Evolutionary conservation across 768 basidiomycete species (phyloP).

Genomic region (Termitomyces sp.): DNA sequence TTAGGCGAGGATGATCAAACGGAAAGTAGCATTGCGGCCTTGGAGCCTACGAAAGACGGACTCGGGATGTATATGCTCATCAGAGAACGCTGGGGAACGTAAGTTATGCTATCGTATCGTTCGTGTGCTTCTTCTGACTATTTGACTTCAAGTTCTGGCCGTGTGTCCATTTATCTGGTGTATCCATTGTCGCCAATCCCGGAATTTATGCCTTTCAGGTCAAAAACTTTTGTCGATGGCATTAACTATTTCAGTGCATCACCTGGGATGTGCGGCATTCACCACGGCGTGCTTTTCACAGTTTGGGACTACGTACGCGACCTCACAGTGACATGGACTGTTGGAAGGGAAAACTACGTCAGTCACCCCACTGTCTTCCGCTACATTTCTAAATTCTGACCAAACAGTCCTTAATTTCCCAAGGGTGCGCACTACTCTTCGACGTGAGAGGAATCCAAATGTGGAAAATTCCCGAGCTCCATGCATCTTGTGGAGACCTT

Average conservation of each 20-base stretch:
- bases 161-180: neutral
- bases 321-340: conserved; percentile 3
- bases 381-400: neutral
- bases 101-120: neutral
- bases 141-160: neutral
- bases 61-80: conserved; percentile 1
- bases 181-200: neutral
- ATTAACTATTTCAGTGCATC: conserved; percentile 3
- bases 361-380: neutral
- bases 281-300: neutral
- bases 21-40: conserved; percentile 1
- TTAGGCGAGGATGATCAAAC: conserved; percentile 2
- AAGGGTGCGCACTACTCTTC: conserved; percentile 5
- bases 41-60: conserved; percentile 2
- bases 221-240: neutral
- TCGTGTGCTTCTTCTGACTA: neutral
- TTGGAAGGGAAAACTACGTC: conserved; percentile 4
- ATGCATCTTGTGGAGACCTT: neutral
- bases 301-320: conserved; percentile 1
- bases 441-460: conserved; percentile 3
- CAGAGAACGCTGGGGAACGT: conserved; percentile 1
- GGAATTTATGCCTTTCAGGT: neutral
- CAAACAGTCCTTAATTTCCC: conserved; percentile 2
- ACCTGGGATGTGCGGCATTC: neutral
- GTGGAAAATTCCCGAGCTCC: conserved; percentile 4